Base-by-base conservation (phyloP, 139 green algal species). In the Diplosphaera chodatii region DNA sequence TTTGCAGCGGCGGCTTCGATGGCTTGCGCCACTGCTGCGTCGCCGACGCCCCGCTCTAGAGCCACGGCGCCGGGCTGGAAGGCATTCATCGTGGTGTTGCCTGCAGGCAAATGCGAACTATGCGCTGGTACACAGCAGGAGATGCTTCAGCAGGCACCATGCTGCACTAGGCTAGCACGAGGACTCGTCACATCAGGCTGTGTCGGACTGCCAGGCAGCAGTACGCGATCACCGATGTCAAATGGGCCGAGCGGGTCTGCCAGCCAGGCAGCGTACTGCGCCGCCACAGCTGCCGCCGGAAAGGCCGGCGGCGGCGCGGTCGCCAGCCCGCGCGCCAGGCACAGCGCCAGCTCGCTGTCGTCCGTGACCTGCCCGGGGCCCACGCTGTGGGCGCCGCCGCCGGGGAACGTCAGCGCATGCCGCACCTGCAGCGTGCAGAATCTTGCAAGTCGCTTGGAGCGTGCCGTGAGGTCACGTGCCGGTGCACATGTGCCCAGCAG, bases 321-420 rank as follows among this genome's bases (percentile, higher is more conserved):
- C 0, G 37, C 31, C 63, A 86, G 75, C 6, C 71, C 81, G 16
- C 75, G 25, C 0, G 78, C 78, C 40, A 77, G 64, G 65, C 77
- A 80, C 25, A 86, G 28, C 1, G 81, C 74, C 25, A 86, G 56
- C 72, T 86, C 81, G 4, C 59, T 74, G 66, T 86, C 81, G 32
- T 86, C 81, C 4, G 81, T 86, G 34, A 82, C 77, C 64, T 82
- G 77, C 18, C 77, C 77, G 55, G 64, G 77, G 3, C 77, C 77
- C 8, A 82, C 64, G 1, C 55, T 25, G 34, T 56, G 76, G 0
- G 76, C 63, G 15, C 77, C 77, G 2, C 77, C 77, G 15, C 77
- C 77, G 6, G 68, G 72, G 67, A 82, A 78, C 1, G 40, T 67
- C 13, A 82, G 30, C 2, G 77, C 72, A 2, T 70, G 22, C 20